phyloP scores from a whole-genome alignment of 2,329 filamentous ascomycete species.

The Bipolaris cookei region DNA sequence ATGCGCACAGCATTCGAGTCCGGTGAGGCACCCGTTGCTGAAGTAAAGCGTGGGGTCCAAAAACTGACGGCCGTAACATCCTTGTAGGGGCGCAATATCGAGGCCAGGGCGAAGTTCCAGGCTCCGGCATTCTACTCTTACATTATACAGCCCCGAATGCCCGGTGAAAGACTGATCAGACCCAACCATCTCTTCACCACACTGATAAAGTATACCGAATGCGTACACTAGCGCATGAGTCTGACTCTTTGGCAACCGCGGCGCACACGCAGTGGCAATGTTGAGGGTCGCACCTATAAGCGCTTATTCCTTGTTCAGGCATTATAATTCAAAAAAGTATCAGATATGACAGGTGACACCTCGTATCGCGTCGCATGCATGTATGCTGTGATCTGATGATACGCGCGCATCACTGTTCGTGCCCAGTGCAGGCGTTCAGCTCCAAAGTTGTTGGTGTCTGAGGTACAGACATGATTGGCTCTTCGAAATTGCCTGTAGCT shows the following conservation, averaged over 20 bases:
- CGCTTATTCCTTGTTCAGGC: no score
- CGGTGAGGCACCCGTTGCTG: not conserved
- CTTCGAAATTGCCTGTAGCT: not conserved
- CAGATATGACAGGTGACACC: not conserved
- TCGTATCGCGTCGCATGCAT: not conserved
- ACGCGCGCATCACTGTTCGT: not conserved
- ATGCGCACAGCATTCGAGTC: not conserved
- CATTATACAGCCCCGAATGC: no score
- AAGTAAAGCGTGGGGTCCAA: not conserved
- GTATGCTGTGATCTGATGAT: not conserved
- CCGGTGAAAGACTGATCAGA: no score
- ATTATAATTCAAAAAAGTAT: not conserved
- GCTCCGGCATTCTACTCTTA: not conserved
- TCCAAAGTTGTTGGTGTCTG: not conserved
- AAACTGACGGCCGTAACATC: not conserved
- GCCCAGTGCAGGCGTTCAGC: not conserved
- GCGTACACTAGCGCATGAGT: no score
- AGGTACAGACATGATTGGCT: not conserved
- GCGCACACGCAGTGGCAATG: no score
- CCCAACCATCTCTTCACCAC: no score
- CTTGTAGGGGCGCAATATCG: not conserved
- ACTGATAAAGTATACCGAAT: no score
- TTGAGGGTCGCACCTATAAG: no score
- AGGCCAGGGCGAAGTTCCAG: not conserved
- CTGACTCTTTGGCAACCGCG: no score